Base-by-base conservation (phyloP, 257 asterid species). In the Euphrasia confusa region DNA sequence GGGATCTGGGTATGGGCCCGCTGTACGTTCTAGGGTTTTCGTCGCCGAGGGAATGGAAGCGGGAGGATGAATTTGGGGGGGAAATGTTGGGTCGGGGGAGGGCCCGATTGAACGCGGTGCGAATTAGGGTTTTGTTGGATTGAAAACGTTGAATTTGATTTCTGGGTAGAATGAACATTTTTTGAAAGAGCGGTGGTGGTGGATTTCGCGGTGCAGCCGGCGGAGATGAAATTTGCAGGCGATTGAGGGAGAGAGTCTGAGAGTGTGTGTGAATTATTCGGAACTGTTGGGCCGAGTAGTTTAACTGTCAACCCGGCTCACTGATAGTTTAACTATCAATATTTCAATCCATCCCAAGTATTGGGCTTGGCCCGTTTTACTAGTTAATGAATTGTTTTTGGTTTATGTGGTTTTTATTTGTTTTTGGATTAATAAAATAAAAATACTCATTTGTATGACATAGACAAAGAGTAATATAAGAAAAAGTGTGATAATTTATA, bases 1-100 rank as follows among this genome's bases (percentile, higher is more conserved):
- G 67, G 30, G 96, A 82, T 67, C 95, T 83, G 11, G 98, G 60
- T 60, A 88, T 89, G 3, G 82, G 86, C 53, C 96, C 96, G 71
- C 42, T 84, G 47, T 77, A 72, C 26, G 73, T 58, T 72, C 79
- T 66, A 33, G 67, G 47, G 6, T 54, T 9, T 65, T 58, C 60
- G 27, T 6, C 26, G 24, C 15, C 12, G 68, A 70, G 47, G 15
- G 53, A 61, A 61, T 54, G 66, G 64, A 59, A 66, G 44, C 15
- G n/a, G 39, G 58, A 69, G 7, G 76, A 37, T 17, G 75, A 47
- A 73, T 15, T 57, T 17, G 77, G 55, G 66, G 68, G 44, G 37
- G 64, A 64, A 65, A 49, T 53, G 40, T n/a, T 45, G 54, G 59
- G 32, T 48, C 53, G 65, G 30, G 65, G 67, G 63, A 55, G 63